These are phyloP conservation scores for Nannizziopsis barbatae DNA, from an alignment of 2,329 filamentous ascomycete species.

Conservation along the genomic window DNA sequence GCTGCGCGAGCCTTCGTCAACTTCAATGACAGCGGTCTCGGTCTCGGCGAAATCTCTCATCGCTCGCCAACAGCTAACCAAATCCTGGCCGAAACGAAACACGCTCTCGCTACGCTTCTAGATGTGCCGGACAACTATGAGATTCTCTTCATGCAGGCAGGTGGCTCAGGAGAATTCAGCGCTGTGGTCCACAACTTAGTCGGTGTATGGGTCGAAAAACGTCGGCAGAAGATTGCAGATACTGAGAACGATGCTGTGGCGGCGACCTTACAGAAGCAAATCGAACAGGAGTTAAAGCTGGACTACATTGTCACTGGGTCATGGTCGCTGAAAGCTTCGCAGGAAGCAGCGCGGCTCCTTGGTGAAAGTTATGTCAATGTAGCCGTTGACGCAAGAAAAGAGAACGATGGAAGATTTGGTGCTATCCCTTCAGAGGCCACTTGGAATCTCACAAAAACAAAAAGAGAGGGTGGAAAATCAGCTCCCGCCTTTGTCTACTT, in stretches of 20 bases:
- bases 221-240: conserved; percentile 49
- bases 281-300: conserved; percentile 61
- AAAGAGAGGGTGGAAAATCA: conserved; percentile 42
- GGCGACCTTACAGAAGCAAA: conserved; percentile 50
- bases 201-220: conserved; percentile 64
- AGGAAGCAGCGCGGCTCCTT: conserved; percentile 68
- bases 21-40: conserved; percentile 69
- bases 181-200: conserved; percentile 77
- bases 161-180: conserved; percentile 76
- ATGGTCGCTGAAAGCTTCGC: conserved; percentile 80
- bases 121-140: conserved; percentile 82
- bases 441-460: conserved; percentile 59
- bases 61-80: conserved; percentile 66
- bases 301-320: conserved; percentile 87
- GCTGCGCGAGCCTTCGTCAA: conserved; percentile 70
- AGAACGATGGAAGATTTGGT: conserved; percentile 72
- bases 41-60: conserved; percentile 82
- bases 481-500: conserved; percentile 63
- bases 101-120: conserved; percentile 59
- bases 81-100: conserved; percentile 69
- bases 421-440: conserved; percentile 64
- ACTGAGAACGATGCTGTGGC: conserved; percentile 47
- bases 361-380: conserved; percentile 69
- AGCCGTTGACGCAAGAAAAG: conserved; percentile 52
- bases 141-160: conserved; percentile 75